Percentiles rank a stretch among this genome's conserved stretches.
These are phyloP conservation scores for Caloboletus firmus DNA, from an alignment of 1,284 basidiomycete species.

Conservation along the genomic window DNA sequence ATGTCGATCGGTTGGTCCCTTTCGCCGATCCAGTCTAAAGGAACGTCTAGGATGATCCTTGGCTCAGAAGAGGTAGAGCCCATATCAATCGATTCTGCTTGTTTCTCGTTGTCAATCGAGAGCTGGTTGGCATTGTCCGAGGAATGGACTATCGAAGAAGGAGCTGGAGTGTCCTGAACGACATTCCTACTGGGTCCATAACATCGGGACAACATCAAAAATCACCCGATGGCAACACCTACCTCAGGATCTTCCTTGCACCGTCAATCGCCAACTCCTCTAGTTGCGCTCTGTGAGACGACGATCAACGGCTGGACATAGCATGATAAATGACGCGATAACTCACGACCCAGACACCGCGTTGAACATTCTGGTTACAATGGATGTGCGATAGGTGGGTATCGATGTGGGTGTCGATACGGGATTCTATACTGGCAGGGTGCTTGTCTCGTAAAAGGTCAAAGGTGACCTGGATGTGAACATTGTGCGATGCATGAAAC, in stretches of 20 bases:
- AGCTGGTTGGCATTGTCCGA: background rate
- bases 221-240: background rate
- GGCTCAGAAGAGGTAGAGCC: background rate
- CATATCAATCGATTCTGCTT: background rate
- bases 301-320: background rate
- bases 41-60: background rate
- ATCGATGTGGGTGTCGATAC: background rate
- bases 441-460: background rate
- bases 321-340: background rate
- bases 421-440: background rate
- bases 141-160: background rate
- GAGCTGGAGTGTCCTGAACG: background rate
- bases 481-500: background rate
- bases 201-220: background rate
- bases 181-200: background rate
- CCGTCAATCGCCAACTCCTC: background rate
- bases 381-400: background rate
- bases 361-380: background rate
- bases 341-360: background rate
- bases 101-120: background rate
- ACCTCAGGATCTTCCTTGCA: background rate
- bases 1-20: background rate
- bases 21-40: background rate
- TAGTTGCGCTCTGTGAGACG: background rate
- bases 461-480: no score